A percentile compares a stretch with the other conserved stretches of the same genome.
Evolutionary conservation across 805 yeast genomes (phyloP).

Genomic region (Wickerhamiella sergipiensis): DNA sequence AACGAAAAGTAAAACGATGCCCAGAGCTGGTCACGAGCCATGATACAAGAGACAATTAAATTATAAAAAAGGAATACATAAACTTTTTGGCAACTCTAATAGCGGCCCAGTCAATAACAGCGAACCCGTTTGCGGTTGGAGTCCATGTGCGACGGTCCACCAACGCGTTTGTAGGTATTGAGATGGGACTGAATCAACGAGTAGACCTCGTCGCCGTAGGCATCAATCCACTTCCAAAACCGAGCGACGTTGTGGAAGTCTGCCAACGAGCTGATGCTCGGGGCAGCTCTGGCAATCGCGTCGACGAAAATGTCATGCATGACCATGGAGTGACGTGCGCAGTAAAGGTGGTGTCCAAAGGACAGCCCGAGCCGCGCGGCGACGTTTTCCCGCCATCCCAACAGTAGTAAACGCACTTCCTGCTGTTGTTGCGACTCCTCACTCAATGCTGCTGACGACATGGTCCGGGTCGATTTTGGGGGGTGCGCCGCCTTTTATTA

Average conservation of each 20-base stretch:
- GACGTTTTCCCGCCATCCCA: constrained; percentile 13
- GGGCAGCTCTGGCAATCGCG: constrained; percentile 18
- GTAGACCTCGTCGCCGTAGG: constrained; percentile 19
- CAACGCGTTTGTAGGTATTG: constrained; percentile 13
- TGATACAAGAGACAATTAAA: background rate
- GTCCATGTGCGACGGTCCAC: background rate
- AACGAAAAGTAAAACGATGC: no score
- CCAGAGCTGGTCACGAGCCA: background rate
- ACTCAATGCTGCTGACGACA: background rate
- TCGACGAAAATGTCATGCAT: constrained; percentile 23
- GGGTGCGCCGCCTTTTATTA: background rate
- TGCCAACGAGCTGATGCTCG: constrained; percentile 13
- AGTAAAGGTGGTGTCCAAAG: constrained; percentile 15
- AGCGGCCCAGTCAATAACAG: background rate
- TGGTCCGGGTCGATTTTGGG: background rate
- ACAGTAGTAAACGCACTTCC: constrained; percentile 5
- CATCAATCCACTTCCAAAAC: constrained; percentile 23
- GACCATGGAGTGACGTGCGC: constrained; percentile 19
- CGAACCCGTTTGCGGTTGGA: constrained; percentile 1
- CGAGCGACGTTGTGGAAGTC: constrained; percentile 18
- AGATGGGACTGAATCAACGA: constrained; percentile 15
- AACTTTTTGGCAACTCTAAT: no score
- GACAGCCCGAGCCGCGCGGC: constrained; percentile 14
- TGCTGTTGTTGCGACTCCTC: background rate
- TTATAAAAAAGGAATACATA: background rate